Evolutionary conservation across 192 early-diverging fungal genomes (phyloP), one percentile per base, ranked within the genome.

Genomic region (Fimicolochytrium jonesii): DNA sequence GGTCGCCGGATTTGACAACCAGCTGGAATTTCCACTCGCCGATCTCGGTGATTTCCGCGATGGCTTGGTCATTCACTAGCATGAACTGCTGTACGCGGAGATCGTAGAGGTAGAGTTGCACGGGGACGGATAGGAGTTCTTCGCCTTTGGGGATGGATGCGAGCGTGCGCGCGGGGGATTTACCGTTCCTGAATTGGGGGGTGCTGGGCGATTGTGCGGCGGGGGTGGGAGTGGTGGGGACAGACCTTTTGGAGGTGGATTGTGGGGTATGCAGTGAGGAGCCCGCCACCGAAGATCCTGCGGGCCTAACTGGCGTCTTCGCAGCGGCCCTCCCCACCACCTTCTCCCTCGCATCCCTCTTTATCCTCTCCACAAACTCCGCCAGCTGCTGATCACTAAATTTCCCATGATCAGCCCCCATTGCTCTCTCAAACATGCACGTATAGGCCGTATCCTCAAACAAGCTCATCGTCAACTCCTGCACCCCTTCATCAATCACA

Each of bases 81-180:
- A 54, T 46, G 61, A 73, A 73, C 59, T 69, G 39, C 54, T 72
- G 26, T 52, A 72, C 48, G 28, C 60, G 29, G 78, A 43, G 36
- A 31, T 91, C 86, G 64, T 86, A 92, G 9, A 90, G 59, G 66
- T 86, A 83, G 30, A 94, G 73, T 29, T 83, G 75, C 15, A 75
- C 89, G 0, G 66, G 51, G 13, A 72, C 74, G 2, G 74, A 66
- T 1, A 74, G 71, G 6, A 86, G 67, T 0, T 70, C 53, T 25
- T 83, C 76, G 54, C 82, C 82, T 1, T 62, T 59, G 0, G 76
- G 76, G 23, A 68, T 69, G 13, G 37, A 37, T 2, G 41, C 33
- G 28, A 64, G 41, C 11, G 49, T 13, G 15, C 29, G 50, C 33
- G 34, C 11, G 30, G 47, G 9, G 34, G 20, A 43, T 11, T n/a